phyloP scores from a whole-genome alignment of 2,329 filamentous ascomycete genomes.

The Hymenoscyphus infarciens region DNA sequence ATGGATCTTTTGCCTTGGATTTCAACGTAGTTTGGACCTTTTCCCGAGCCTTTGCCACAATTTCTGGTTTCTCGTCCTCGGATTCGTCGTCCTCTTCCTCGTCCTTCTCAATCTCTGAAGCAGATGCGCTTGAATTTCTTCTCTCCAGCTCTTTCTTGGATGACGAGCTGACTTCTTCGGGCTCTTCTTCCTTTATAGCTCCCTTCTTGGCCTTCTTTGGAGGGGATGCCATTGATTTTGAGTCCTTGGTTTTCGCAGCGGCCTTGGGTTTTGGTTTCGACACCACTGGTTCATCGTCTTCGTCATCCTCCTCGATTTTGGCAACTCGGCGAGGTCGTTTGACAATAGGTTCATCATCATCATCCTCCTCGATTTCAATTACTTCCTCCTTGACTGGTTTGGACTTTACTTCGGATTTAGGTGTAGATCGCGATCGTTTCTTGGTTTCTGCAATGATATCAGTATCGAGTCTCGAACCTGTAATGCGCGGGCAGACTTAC shows the following conservation, averaged over 20 bases:
- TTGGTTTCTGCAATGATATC: slow-evolving; percentile 16
- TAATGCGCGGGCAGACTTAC: slow-evolving; percentile 2
- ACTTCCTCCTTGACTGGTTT: slow-evolving; percentile 32
- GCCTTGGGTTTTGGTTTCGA: slow-evolving; percentile 46
- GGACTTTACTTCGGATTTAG: slow-evolving; percentile 26
- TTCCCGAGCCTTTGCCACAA: slow-evolving; percentile 71
- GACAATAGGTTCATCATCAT: slow-evolving; percentile 56
- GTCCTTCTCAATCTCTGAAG: slow-evolving; percentile 43
- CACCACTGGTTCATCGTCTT: slow-evolving; percentile 23
- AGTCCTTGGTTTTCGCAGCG: slow-evolving; percentile 32
- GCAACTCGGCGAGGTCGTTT: slow-evolving; percentile 49
- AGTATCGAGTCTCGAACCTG: neutral
- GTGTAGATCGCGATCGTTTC: slow-evolving; percentile 30
- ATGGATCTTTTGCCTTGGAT: slow-evolving; percentile 69
- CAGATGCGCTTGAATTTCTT: slow-evolving; percentile 36
- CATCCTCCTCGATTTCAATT: slow-evolving; percentile 39
- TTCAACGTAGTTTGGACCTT: slow-evolving; percentile 76
- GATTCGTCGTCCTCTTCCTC: slow-evolving; percentile 49
- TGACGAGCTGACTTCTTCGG: slow-evolving; percentile 34
- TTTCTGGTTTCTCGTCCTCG: slow-evolving; percentile 63
- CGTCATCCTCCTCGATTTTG: slow-evolving; percentile 37
- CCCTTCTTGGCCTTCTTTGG: slow-evolving; percentile 18
- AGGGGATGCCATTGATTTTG: slow-evolving; percentile 19
- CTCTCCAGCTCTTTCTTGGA: slow-evolving; percentile 25
- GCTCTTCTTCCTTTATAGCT: slow-evolving; percentile 40